phyloP scores from a whole-genome alignment of 23 red algal genomes.

The Gracilaria gracilis region DNA sequence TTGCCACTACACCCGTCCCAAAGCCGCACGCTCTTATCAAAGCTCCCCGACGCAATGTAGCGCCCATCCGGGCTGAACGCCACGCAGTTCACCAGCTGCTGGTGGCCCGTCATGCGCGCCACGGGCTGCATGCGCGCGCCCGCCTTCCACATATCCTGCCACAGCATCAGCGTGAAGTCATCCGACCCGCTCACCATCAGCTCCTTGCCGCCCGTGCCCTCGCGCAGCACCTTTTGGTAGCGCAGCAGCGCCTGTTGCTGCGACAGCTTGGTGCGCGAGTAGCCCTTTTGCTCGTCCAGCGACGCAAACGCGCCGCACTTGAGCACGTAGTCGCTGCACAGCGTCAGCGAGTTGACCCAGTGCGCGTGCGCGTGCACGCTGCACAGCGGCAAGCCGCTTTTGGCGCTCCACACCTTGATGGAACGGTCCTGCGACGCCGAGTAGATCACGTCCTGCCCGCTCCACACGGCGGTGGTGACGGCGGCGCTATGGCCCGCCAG shows the following conservation, averaged over 20 bases:
- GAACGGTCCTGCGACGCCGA: conserved; percentile 91
- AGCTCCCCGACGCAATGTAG: conserved; percentile 90
- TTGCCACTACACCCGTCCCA: conserved; percentile 87
- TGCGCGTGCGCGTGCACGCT: conserved; percentile 88
- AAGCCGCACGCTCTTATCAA: conserved; percentile 93
- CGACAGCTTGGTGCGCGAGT: conserved; percentile 32
- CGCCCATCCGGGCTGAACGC: conserved; percentile 86
- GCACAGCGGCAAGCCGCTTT: conserved; percentile 45
- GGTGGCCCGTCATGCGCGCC: conserved; percentile 92
- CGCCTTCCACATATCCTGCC: conserved; percentile 33
- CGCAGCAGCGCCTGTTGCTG: conserved; percentile 53
- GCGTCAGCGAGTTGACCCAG: conserved; percentile 94
- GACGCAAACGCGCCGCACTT: conserved; percentile 84
- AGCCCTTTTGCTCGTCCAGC: conserved; percentile 42
- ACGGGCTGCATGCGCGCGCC: neutral
- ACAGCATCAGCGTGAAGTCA: conserved; percentile 95
- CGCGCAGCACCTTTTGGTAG: conserved; percentile 56
- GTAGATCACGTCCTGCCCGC: conserved; percentile 87
- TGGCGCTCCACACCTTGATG: conserved; percentile 79
- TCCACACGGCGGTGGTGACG: conserved; percentile 87
- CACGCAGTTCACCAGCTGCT: conserved; percentile 98
- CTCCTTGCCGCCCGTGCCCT: conserved; percentile 63
- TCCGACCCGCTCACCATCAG: conserved; percentile 89
- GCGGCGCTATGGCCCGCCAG: conserved; percentile 82
- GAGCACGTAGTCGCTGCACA: conserved; percentile 84